Conservation (phyloP, 805 yeast species). For the Metschnikowia anglica region DNA sequence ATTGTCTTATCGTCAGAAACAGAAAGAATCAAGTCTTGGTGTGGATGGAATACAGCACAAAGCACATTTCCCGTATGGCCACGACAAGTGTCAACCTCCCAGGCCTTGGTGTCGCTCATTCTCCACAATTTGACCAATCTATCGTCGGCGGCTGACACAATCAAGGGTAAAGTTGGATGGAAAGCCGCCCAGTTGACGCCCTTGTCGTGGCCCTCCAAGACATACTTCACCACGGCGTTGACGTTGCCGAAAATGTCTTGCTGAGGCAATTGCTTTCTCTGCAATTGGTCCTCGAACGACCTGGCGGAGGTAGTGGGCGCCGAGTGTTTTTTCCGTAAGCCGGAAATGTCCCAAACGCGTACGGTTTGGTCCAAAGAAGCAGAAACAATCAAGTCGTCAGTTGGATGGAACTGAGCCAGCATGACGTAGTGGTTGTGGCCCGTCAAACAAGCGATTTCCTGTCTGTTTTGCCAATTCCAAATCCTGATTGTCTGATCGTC, state of each 20-base stretch:
- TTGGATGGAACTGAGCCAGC: constrained; percentile 97
- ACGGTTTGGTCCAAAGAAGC: constrained; percentile 98
- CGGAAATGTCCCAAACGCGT: constrained; percentile 97
- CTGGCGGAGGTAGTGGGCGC: constrained; percentile 60
- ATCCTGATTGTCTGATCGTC: constrained; percentile 98
- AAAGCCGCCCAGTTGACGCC: constrained; percentile 99
- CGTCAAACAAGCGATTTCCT: constrained; percentile 93
- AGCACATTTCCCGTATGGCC: constrained; percentile 96
- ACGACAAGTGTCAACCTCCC: constrained; percentile 98
- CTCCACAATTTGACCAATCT: constrained; percentile 95
- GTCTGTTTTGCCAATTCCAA: constrained; percentile 99
- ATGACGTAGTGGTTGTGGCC: constrained; percentile 98
- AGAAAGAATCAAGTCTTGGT: constrained; percentile 86
- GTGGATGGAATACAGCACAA: constrained; percentile 88
- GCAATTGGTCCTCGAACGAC: constrained; percentile 58
- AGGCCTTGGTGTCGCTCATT: constrained; percentile 95
- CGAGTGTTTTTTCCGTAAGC: constrained; percentile 90
- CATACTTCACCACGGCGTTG: constrained; percentile 92
- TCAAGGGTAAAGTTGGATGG: constrained; percentile 94
- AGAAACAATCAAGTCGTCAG: constrained; percentile 90
- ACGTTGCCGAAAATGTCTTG: constrained; percentile 94
- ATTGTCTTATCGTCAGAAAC: constrained; percentile 95
- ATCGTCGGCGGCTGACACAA: constrained; percentile 95
- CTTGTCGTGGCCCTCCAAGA: constrained; percentile 95
- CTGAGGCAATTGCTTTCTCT: constrained; percentile 67